These are phyloP conservation scores for Catharanthus roseus DNA, from an alignment of 257 asterid genomes.

Conservation along the genomic window DNA sequence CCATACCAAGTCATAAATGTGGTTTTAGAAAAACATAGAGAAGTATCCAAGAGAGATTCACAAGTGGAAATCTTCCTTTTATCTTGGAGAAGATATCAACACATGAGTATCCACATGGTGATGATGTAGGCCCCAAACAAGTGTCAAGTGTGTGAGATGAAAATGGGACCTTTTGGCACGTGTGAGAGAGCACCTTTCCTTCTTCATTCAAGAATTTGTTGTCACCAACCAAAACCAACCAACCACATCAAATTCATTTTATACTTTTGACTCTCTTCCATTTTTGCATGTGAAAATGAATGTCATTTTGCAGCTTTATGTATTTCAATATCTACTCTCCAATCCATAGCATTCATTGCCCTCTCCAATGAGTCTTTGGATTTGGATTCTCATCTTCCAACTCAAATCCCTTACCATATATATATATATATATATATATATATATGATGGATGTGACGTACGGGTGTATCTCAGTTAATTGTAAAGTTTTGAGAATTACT, in stretches of 20 bases:
- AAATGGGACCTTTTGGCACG: constrained; percentile 33
- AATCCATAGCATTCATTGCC: not conserved
- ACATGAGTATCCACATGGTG: constrained; percentile 17
- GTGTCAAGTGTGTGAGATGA: not conserved
- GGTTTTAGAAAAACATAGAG: not conserved
- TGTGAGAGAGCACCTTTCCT: no score
- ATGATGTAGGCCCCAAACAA: no score
- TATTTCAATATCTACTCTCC: not conserved
- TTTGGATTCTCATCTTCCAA: no score
- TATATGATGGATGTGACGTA: no score
- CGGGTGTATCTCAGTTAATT: no score
- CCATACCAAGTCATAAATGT: not conserved
- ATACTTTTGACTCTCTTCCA: constrained; percentile 1
- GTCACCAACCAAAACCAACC: no score
- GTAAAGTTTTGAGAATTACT: no score
- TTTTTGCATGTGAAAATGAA: constrained; percentile 21
- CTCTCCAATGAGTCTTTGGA: no score
- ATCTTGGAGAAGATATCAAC: constrained; percentile 19
- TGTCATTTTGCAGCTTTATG: constrained; percentile 12
- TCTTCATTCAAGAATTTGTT: constrained; percentile 15
- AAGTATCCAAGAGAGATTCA: not conserved
- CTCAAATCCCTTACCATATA: no score
- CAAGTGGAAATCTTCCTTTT: constrained; percentile 15
- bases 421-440: no score
- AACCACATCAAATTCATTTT: not conserved